Evolutionary conservation across 1,284 basidiomycete genomes (phyloP).

Genomic region (Leccinum subrobustum): DNA sequence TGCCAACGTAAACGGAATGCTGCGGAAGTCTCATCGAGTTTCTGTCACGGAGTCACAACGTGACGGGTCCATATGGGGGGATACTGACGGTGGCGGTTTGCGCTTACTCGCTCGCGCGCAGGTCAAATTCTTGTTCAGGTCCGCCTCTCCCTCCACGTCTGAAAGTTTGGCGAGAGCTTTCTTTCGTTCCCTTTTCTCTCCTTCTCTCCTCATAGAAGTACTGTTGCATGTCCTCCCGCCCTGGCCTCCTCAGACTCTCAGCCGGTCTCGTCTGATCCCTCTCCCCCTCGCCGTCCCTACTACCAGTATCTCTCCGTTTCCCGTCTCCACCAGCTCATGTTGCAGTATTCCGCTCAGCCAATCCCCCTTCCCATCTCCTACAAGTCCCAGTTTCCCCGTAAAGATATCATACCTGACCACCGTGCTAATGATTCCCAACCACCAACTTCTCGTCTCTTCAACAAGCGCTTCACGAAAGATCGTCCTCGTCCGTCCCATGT

Average conservation of each 20-base stretch:
- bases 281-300: slow-evolving; percentile 20
- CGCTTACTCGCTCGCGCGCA: slow-evolving; percentile 8
- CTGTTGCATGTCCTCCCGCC: slow-evolving; percentile 50
- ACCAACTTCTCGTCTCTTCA: slow-evolving; percentile 32
- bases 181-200: slow-evolving; percentile 16
- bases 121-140: slow-evolving; percentile 17
- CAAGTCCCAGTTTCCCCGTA: slow-evolving; percentile 34
- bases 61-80: slow-evolving; percentile 6
- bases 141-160: slow-evolving; percentile 27
- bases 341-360: slow-evolving; percentile 66
- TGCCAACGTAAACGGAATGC: slow-evolving; percentile 1
- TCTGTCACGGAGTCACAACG: slow-evolving; percentile 14
- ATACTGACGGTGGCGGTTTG: background rate
- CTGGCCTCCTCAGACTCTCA: slow-evolving; percentile 50
- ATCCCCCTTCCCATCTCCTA: slow-evolving; percentile 43
- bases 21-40: background rate
- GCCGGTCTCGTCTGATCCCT: slow-evolving; percentile 55
- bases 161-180: slow-evolving; percentile 21
- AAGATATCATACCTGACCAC: slow-evolving; percentile 38
- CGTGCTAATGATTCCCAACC: slow-evolving; percentile 46
- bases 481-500: slow-evolving; percentile 35
- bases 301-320: slow-evolving; percentile 24
- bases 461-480: slow-evolving; percentile 42
- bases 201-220: slow-evolving; percentile 18
- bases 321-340: slow-evolving; percentile 48